Base-by-base conservation (phyloP, 73 alveolate genomes). In the Durusdinium trenchii region DNA sequence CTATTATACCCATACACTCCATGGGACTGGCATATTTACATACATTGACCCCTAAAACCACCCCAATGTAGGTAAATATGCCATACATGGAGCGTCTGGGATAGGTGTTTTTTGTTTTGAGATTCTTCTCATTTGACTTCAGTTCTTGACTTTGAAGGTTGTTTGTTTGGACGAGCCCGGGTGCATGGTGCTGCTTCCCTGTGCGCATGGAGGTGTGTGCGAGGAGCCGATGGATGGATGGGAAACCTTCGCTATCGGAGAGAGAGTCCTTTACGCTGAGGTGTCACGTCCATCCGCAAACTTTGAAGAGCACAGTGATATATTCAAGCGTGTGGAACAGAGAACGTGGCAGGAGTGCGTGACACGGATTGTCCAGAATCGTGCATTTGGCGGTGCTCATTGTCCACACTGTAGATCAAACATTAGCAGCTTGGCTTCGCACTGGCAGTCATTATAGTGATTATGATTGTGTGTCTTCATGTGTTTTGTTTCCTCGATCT, bases 141-240 rank as follows among this genome's bases (percentile, higher is more conserved):
- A 23, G 18, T 60, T 2, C 73, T 1, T 1, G 30, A 32, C 73
- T 23, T 23, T 32, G 4, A 60, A 76, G 94, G 99, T 94, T 9
- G 99, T 94, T n/a, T 94, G 99, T 35, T 76, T 94, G 71, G 99
- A 94, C 45, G 93, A 94, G 76, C 73, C 78, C 46, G 99, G 99
- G 61, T 50, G 71, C 69, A 94, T 94, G 99, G 99, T 94, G 18
- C 61, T 94, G 51, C 93, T 94, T 28, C 99, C 99, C 9, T 94
- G 99, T 54, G 99, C 94, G 40, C 99, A 94, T 54, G 99, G 99
- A 75, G 93, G 99, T 14, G 99, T 94, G 16, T 94, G 99, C 52
- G 99, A 94, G 99, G 98, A 67, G 84, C n/a, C n/a, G n/a, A n/a
- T n/a, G n/a, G n/a, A n/a, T n/a, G n/a, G n/a, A n/a, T n/a, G n/a